Evolutionary conservation across 2,329 filamentous ascomycete species (phyloP).

Genomic region (Rhytidhysteron rufulum): DNA sequence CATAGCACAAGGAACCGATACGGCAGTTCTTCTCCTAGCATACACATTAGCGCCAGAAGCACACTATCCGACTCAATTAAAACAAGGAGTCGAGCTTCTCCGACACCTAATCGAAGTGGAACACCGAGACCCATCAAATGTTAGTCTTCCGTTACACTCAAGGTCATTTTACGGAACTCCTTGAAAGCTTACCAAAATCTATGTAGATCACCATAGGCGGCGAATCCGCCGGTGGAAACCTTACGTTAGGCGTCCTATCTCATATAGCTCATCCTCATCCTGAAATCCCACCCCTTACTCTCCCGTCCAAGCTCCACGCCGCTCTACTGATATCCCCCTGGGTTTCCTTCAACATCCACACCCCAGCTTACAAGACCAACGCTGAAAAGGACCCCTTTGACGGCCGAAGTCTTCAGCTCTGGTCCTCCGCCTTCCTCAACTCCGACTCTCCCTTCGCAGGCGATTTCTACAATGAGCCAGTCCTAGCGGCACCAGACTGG

Average conservation of each 20-base stretch:
- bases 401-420: conserved; percentile 37
- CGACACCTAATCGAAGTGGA: conserved; percentile 38
- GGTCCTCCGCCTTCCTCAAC: conserved; percentile 49
- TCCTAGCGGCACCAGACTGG: conserved; percentile 49
- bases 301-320: conserved; percentile 45
- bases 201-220: conserved; percentile 45
- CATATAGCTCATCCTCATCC: conserved; percentile 57
- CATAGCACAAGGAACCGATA: conserved; percentile 35
- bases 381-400: conserved; percentile 51
- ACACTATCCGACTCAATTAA: conserved; percentile 47
- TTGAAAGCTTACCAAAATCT: too few species aligned
- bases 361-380: conserved; percentile 43
- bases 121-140: conserved; percentile 30
- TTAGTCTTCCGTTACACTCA: neutral
- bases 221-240: conserved; percentile 54
- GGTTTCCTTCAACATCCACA: conserved; percentile 49
- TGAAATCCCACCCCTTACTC: conserved; percentile 41
- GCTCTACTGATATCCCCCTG: conserved; percentile 57
- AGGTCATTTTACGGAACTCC: neutral
- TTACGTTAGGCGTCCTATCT: conserved; percentile 44
- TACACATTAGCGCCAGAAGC: conserved; percentile 54
- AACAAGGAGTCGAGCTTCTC: conserved; percentile 45
- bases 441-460: conserved; percentile 43
- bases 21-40: conserved; percentile 52
- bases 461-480: conserved; percentile 52